Percentiles rank a stretch among this genome's conserved stretches.
These are phyloP conservation scores for Hawksworthiomyces lignivorus DNA, from an alignment of 2,329 filamentous ascomycete genomes.

Conservation along the genomic window DNA sequence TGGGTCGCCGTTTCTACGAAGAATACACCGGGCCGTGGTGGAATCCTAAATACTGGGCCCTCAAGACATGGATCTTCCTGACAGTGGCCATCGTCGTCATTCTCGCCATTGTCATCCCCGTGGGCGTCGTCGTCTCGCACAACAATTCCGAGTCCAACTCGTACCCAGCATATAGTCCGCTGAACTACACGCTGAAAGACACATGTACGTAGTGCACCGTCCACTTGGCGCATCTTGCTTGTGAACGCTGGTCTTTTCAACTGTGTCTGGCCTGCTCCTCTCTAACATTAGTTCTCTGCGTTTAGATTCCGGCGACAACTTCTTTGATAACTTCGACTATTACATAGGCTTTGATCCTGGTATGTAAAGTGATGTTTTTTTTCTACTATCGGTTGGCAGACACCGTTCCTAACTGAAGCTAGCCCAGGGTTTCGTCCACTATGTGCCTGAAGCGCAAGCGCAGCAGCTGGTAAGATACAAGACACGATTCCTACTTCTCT, in stretches of 20 bases:
- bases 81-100: slow-evolving; percentile 29
- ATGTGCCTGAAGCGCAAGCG: slow-evolving; percentile 38
- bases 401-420: too few relatives aligned
- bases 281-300: too few relatives aligned
- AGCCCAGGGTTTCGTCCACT: slow-evolving; percentile 45
- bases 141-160: slow-evolving; percentile 25
- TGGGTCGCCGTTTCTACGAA: slow-evolving; percentile 13
- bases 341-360: slow-evolving; percentile 42
- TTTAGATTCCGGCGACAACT: slow-evolving; percentile 40
- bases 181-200: slow-evolving; percentile 41
- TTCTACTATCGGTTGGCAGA: too few relatives aligned
- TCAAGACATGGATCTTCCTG: slow-evolving; percentile 40
- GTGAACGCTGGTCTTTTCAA: too few relatives aligned
- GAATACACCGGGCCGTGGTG: slow-evolving; percentile 13
- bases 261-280: too few relatives aligned
- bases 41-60: slow-evolving; percentile 45
- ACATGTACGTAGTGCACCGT: slow-evolving; percentile 38
- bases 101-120: slow-evolving; percentile 40
- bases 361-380: slow-evolving; percentile 16
- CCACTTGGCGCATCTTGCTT: too few relatives aligned
- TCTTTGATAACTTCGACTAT: slow-evolving; percentile 51
- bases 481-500: background rate
- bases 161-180: slow-evolving; percentile 40
- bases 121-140: slow-evolving; percentile 32
- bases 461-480: slow-evolving; percentile 31